These are phyloP conservation scores for Phytophthora cryptogea DNA, from an alignment of 352 stramenopile genomes.

Conservation along the genomic window DNA sequence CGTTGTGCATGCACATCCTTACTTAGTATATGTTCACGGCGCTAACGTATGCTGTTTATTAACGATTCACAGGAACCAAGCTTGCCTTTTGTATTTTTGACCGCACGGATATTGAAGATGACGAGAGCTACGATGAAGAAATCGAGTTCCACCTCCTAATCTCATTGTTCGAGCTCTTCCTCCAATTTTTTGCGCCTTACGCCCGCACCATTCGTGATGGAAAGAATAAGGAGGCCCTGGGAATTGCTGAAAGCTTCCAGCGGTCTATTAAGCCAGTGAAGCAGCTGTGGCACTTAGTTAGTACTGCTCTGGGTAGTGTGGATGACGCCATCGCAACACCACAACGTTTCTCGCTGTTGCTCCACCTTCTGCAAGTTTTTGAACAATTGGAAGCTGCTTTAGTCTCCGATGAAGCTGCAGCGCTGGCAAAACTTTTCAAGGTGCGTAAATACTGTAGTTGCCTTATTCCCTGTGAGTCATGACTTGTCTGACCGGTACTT, in stretches of 20 bases:
- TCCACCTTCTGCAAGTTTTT: conserved; percentile 69
- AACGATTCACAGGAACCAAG: conserved; percentile 42
- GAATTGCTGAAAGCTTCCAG: conserved; percentile 41
- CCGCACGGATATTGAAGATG: conserved; percentile 67
- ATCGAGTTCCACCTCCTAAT: conserved; percentile 71
- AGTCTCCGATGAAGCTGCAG: conserved; percentile 34
- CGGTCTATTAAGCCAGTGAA: conserved; percentile 43
- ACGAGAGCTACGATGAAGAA: conserved; percentile 77
- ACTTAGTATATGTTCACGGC: not conserved
- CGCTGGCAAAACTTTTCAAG: conserved; percentile 43
- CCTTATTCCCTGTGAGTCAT: not conserved
- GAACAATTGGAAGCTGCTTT: conserved; percentile 57
- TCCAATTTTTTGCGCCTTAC: conserved; percentile 65
- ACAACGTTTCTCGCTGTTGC: conserved; percentile 67
- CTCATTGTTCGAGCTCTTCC: conserved; percentile 55
- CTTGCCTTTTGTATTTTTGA: conserved; percentile 76
- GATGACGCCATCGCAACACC: conserved; percentile 55
- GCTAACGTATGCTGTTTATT: not conserved
- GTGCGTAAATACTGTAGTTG: conserved; percentile 20
- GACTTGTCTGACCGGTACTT: not conserved
- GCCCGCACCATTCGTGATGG: conserved; percentile 33
- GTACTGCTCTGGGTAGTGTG: conserved; percentile 42
- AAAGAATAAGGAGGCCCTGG: conserved; percentile 2
- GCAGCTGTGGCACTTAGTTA: conserved; percentile 56
- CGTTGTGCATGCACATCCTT: not conserved